phyloP scores from a whole-genome alignment of 305 asterid genomes.

The Ilex paraguariensis region DNA sequence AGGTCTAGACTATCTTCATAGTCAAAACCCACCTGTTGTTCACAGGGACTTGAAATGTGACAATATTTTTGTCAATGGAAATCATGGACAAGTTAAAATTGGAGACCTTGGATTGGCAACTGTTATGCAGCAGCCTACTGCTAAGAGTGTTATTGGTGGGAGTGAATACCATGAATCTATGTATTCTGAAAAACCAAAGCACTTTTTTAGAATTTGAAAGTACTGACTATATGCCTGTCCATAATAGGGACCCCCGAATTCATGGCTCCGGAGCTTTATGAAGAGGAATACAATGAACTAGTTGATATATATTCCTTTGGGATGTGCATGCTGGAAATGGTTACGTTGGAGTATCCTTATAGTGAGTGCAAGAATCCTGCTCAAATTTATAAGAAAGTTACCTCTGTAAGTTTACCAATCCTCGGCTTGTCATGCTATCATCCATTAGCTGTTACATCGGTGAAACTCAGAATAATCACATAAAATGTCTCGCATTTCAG shows the following conservation, averaged over 20 bases:
- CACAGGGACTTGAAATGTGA: constrained; percentile 90
- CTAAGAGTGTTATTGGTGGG: constrained; percentile 72
- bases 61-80: constrained; percentile 77
- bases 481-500: constrained; percentile 23
- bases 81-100: constrained; percentile 72
- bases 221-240: constrained; percentile 3
- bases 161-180: neutral
- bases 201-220: neutral
- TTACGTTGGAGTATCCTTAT: constrained; percentile 76
- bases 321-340: constrained; percentile 81
- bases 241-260: constrained; percentile 66
- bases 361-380: constrained; percentile 77
- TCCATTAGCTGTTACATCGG: neutral
- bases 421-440: neutral
- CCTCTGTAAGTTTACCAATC: constrained; percentile 40
- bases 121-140: constrained; percentile 68
- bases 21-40: constrained; percentile 72
- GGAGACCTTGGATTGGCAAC: constrained; percentile 89
- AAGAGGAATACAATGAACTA: constrained; percentile 1
- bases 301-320: constrained; percentile 50
- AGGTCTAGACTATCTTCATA: constrained; percentile 67
- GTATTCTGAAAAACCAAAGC: constrained; percentile 8
- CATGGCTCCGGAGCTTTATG: constrained; percentile 35
- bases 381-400: constrained; percentile 65
- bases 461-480: neutral